phyloP scores from a whole-genome alignment of 2,329 filamentous ascomycete species.

The Claviceps humidiphila region DNA sequence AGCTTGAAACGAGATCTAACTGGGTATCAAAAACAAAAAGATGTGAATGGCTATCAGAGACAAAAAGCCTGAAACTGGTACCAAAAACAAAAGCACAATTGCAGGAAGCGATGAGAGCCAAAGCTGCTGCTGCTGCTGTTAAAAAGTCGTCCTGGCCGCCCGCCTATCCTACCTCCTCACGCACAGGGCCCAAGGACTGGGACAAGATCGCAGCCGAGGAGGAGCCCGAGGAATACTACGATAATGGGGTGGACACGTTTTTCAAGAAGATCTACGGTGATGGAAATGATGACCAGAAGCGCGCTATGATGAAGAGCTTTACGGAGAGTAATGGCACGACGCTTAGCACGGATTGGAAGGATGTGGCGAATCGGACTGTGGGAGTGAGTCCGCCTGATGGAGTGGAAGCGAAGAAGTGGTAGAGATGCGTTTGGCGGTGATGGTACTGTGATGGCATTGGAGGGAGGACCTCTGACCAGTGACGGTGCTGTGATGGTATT shows the following conservation, averaged over 20 bases:
- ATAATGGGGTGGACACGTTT: slow-evolving; percentile 60
- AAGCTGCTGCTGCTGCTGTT: background rate
- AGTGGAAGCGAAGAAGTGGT: slow-evolving; percentile 63
- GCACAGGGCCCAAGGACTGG: slow-evolving; percentile 78
- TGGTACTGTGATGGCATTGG: background rate
- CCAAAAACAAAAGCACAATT: background rate
- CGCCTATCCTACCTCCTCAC: slow-evolving; percentile 76
- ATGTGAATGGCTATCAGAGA: too few relatives aligned
- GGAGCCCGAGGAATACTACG: slow-evolving; percentile 35
- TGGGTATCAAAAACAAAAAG: too few relatives aligned
- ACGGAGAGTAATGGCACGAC: slow-evolving; percentile 86
- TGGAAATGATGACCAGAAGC: slow-evolving; percentile 64
- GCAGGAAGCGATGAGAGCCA: too few relatives aligned
- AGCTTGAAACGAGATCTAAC: background rate
- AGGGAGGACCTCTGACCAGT: background rate
- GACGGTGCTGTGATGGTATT: too few relatives aligned
- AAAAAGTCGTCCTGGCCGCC: slow-evolving; percentile 33
- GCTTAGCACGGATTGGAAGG: slow-evolving; percentile 81
- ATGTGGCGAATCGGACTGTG: slow-evolving; percentile 61
- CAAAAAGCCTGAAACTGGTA: too few relatives aligned
- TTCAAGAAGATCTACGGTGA: slow-evolving; percentile 81
- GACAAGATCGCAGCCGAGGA: slow-evolving; percentile 54
- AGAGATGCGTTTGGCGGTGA: background rate
- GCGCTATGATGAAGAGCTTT: slow-evolving; percentile 97
- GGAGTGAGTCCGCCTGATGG: slow-evolving; percentile 64